Base-by-base conservation (phyloP, 176 grass and related monocot genomes). In the Panicum miliaceum region DNA sequence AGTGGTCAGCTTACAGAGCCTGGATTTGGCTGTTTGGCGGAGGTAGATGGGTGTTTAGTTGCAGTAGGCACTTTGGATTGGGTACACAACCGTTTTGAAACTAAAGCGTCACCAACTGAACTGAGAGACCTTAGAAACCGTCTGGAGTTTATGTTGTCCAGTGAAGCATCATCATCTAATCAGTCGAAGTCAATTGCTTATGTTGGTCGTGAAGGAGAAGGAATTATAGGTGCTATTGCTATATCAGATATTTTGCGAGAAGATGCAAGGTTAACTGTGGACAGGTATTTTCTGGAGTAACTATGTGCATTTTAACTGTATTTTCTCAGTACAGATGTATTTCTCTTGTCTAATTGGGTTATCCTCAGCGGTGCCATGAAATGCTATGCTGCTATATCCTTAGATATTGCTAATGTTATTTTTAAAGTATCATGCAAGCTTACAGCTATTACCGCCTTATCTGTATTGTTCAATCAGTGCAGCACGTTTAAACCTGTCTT, bases 21-120 rank as follows among this genome's bases (percentile, higher is more conserved):
- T 56, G 96, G 96, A 64, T 98, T 94, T 67, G 96, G 96, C 63
- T 95, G 93, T 80, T 93, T 98, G 76, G 93, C 93, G 52, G 96
- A 98, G 91, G 83, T 95, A 65, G 96, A 98, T 83, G 93, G 96
- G 38, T 78, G 82, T 84, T 82, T 98, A 70, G 87, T 98, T 88
- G 96, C 96, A 74, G 96, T 93, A 77, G 96, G 96, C 70, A 85
- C 87, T 60, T 82, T 87, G 53, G 91, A 95, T 26, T 98, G 96
- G 96, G 96, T 98, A 27, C 89, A 92, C 64, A 80, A 86, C 69
- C 82, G 90, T 71, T 98, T 98, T 66, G 84, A 95, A 77, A 82
- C 81, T 36, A 98, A 89, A 78, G 80, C 70, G 4, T 86, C 91
- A 11, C 23, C 70, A 43, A 76, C 76, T 77, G 76, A 88, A 80